Conservation (phyloP, 2,329 filamentous ascomycete genomes). For the Zopfia rhizophila region DNA sequence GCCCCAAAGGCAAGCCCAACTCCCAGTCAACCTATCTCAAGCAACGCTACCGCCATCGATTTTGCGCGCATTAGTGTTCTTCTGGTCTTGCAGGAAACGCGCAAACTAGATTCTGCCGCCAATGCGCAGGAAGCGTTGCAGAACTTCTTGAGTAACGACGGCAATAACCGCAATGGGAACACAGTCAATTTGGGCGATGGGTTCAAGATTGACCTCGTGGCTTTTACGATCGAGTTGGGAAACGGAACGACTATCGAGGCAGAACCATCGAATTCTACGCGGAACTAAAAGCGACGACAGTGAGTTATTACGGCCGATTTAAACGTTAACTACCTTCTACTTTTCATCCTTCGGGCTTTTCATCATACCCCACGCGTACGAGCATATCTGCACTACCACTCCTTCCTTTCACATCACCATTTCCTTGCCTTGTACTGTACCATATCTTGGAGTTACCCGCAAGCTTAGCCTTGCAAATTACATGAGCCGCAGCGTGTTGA, state of each 20-base stretch:
- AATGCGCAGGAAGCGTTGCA: constrained; percentile 57
- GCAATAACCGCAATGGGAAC: constrained; percentile 29
- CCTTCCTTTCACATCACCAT: constrained; percentile 5
- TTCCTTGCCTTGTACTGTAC: constrained; percentile 17
- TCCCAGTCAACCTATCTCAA: constrained; percentile 41
- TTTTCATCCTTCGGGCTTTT: constrained; percentile 3
- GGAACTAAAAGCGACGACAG: constrained; percentile 6
- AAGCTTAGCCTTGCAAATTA: constrained; percentile 23
- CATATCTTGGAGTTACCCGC: constrained; percentile 14
- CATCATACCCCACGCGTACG: constrained; percentile 3
- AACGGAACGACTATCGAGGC: constrained; percentile 46
- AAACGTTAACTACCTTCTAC: background rate
- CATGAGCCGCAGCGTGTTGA: constrained; percentile 15
- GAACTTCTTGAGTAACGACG: constrained; percentile 44
- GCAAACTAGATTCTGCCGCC: constrained; percentile 52
- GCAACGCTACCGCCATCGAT: constrained; percentile 51
- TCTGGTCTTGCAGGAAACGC: constrained; percentile 55
- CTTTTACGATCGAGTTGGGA: constrained; percentile 41
- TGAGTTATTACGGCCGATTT: background rate
- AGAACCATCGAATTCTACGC: constrained; percentile 12
- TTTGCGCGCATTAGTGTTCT: constrained; percentile 60
- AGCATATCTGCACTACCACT: constrained; percentile 5
- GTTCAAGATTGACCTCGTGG: constrained; percentile 44
- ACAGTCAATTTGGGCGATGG: constrained; percentile 38
- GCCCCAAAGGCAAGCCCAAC: constrained; percentile 24